Evolutionary conservation across 768 basidiomycete genomes (phyloP), one percentile per base, ranked within the genome.

Genomic region (Hortiboletus campestris): DNA sequence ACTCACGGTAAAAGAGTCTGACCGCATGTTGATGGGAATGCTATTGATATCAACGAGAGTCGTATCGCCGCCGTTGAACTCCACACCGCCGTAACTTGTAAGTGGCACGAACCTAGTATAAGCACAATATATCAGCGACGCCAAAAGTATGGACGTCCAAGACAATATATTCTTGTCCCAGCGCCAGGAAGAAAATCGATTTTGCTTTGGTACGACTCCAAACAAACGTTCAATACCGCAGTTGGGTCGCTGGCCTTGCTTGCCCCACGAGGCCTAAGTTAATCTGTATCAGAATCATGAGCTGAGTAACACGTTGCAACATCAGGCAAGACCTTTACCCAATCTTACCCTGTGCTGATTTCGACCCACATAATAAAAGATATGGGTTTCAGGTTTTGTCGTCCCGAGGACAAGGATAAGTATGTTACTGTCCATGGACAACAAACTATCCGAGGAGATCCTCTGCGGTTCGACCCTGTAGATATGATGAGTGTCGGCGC

Each of bases 251-350:
- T 38, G 14, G 31, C 65, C 66, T 63, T 22, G 63, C 63, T 60
- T 46, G 12, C 31, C 1, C 51, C 65, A 66, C 46, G 65, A 67
- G 65, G 66, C 49, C 9, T n/a, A n/a, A n/a, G n/a, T 46, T 57
- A 25, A 51, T 60, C 22, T 39, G 32, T 32, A 9, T 3, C 39
- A 43, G 20, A 25, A 11, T 36, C 35, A 51, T 40, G n/a, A 34
- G 38, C 46, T 53, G 52, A 44, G n/a, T 10, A 11, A 49, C 66
- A 66, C 56, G 62, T 52, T 60, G 55, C 51, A 49, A 22, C 35
- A 62, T 39, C 41, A 56, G 53, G 56, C 47, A 39, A n/a, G 3
- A 25, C 25, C 13, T 36, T 53, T 58, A 48, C 38, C 39, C 59
- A 34, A 54, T 57, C 39, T 20, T 22, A 22, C 22, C 25, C 22